Percentiles rank a stretch among this genome's conserved stretches.
Evolutionary conservation across 2,329 filamentous ascomycete genomes (phyloP).

Genomic region (Metarhizium album): DNA sequence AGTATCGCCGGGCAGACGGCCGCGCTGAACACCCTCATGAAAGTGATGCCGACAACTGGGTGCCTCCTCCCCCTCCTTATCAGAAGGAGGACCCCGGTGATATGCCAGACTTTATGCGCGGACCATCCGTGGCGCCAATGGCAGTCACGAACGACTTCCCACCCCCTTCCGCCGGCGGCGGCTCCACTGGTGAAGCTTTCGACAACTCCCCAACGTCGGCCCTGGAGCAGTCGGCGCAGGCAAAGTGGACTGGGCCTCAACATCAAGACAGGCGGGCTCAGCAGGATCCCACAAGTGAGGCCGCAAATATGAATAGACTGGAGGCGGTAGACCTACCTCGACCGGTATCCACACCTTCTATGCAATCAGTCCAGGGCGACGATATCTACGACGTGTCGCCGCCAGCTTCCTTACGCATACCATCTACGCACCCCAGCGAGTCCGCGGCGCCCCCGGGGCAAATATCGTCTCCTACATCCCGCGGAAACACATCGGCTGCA

Average conservation of each 20-base stretch:
- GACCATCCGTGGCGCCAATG: constrained; percentile 31
- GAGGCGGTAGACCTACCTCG: constrained; percentile 16
- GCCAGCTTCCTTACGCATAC: constrained; percentile 27
- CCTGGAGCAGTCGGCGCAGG: constrained; percentile 1
- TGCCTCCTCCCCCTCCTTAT: constrained; percentile 75
- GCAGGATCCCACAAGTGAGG: constrained; percentile 26
- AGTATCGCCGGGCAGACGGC: constrained; percentile 60
- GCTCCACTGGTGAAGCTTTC: background rate
- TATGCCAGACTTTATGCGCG: constrained; percentile 44
- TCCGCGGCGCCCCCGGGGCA: constrained; percentile 1
- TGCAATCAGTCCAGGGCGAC: constrained; percentile 12
- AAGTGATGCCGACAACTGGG: constrained; percentile 82
- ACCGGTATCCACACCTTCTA: constrained; percentile 22
- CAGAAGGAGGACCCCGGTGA: constrained; percentile 52
- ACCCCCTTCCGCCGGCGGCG: constrained; percentile 10
- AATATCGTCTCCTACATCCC: constrained; percentile 11
- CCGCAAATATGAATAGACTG: constrained; percentile 17
- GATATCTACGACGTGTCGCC: constrained; percentile 39
- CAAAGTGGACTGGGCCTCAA: constrained; percentile 3
- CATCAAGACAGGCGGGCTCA: constrained; percentile 16
- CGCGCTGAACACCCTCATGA: constrained; percentile 68
- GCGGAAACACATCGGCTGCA: background rate
- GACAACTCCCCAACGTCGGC: background rate
- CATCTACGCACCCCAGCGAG: constrained; percentile 3
- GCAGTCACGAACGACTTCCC: constrained; percentile 13